phyloP scores from a whole-genome alignment of 1,284 basidiomycete species.

The Grifola frondosa region DNA sequence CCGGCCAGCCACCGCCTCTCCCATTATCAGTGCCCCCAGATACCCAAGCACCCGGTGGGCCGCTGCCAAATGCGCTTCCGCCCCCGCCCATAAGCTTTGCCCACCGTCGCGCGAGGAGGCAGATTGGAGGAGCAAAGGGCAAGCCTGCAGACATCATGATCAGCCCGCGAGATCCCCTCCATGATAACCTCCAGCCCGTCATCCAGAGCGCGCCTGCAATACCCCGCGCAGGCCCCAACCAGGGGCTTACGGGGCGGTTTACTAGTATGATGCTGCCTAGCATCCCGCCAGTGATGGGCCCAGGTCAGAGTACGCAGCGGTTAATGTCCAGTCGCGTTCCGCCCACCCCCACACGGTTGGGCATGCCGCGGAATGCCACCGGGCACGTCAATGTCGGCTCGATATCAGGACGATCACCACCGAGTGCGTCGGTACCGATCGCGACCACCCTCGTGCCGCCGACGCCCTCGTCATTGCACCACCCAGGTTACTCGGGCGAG shows the following conservation, averaged over 20 bases:
- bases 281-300: slow-evolving; percentile 52
- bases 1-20: slow-evolving; percentile 14
- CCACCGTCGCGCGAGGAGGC: slow-evolving; percentile 58
- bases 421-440: slow-evolving; percentile 58
- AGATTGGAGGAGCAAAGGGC: slow-evolving; percentile 55
- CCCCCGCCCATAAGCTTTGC: slow-evolving; percentile 75
- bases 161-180: slow-evolving; percentile 59
- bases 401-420: slow-evolving; percentile 45
- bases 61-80: slow-evolving; percentile 42
- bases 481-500: slow-evolving; percentile 57
- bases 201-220: slow-evolving; percentile 76
- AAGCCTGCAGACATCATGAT: slow-evolving; percentile 79
- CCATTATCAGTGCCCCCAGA: slow-evolving; percentile 8
- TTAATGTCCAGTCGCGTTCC: slow-evolving; percentile 56
- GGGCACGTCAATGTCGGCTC: slow-evolving; percentile 23
- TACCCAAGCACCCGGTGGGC: slow-evolving; percentile 12
- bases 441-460: slow-evolving; percentile 61
- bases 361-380: slow-evolving; percentile 41
- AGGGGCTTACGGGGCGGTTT: slow-evolving; percentile 33
- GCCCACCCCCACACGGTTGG: slow-evolving; percentile 68
- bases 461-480: slow-evolving; percentile 61
- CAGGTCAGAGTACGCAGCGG: slow-evolving; percentile 43
- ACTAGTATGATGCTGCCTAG: slow-evolving; percentile 65
- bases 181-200: slow-evolving; percentile 54
- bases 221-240: slow-evolving; percentile 44